phyloP scores from a whole-genome alignment of 345 rosid species.

The Euphorbia tirucalli region DNA sequence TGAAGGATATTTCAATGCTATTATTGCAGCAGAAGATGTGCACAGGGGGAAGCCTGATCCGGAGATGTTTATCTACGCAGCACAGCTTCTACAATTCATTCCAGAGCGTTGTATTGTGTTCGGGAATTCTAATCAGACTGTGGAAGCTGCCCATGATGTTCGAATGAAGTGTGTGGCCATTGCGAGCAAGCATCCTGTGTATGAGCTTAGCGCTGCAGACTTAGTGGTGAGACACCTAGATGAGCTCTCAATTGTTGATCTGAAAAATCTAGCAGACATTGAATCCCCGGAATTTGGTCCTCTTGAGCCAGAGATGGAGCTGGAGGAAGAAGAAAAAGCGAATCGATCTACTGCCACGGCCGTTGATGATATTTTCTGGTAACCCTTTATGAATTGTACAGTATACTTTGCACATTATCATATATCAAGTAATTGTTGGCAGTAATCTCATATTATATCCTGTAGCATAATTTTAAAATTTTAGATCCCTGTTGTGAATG shows the following conservation, averaged over 20 bases:
- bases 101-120: slow-evolving; percentile 96
- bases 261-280: slow-evolving; percentile 82
- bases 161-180: slow-evolving; percentile 97
- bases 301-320: slow-evolving; percentile 58
- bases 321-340: slow-evolving; percentile 71
- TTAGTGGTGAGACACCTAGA: slow-evolving; percentile 73
- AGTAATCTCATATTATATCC: slow-evolving; percentile 12
- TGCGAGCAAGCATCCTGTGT: slow-evolving; percentile 87
- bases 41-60: slow-evolving; percentile 94
- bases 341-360: slow-evolving; percentile 40
- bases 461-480: not conserved
- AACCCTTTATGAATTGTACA: slow-evolving; percentile 50
- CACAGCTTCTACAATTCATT: slow-evolving; percentile 80
- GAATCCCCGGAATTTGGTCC: slow-evolving; percentile 68
- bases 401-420: slow-evolving; percentile 32
- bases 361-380: slow-evolving; percentile 77
- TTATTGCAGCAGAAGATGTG: slow-evolving; percentile 89
- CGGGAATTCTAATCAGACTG: slow-evolving; percentile 85
- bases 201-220: slow-evolving; percentile 93
- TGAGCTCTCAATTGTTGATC: slow-evolving; percentile 85
- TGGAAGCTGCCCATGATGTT: slow-evolving; percentile 94
- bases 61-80: slow-evolving; percentile 81
- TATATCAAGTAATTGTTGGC: slow-evolving; percentile 31
- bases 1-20: slow-evolving; percentile 60
- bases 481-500: slow-evolving; percentile 5